These are phyloP conservation scores for Rhynchosporium graminicola DNA, from an alignment of 2,329 filamentous ascomycete genomes.

Conservation along the genomic window DNA sequence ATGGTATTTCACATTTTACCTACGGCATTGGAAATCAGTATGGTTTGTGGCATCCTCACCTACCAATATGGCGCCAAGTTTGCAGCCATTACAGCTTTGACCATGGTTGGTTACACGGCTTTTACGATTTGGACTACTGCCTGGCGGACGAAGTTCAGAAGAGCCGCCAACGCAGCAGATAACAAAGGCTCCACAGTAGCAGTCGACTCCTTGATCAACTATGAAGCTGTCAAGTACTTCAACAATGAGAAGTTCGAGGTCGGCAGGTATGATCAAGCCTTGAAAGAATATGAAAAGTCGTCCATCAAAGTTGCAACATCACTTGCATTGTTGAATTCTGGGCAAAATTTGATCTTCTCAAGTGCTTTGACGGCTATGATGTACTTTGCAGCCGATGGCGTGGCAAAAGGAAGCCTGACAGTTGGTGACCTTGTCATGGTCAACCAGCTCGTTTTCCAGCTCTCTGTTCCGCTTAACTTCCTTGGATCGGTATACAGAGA, in stretches of 20 bases:
- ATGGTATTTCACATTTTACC: conserved; percentile 99
- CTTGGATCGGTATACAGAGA: conserved; percentile 97
- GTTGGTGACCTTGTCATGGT: conserved; percentile 98
- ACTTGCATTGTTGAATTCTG: conserved; percentile 86
- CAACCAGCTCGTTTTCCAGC: conserved; percentile 97
- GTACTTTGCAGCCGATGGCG: conserved; percentile 91
- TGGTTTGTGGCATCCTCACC: conserved; percentile 95
- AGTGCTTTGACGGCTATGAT: conserved; percentile 94
- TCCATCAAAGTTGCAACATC: conserved; percentile 98
- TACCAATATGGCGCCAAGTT: conserved; percentile 94
- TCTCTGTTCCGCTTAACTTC: conserved; percentile 96
- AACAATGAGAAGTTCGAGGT: conserved; percentile 98
- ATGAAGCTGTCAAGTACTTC: conserved; percentile 99
- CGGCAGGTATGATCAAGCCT: conserved; percentile 81
- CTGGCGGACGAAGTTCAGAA: conserved; percentile 95
- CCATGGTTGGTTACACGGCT: conserved; percentile 92
- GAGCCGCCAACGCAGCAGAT: conserved; percentile 93
- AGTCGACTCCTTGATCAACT: conserved; percentile 96
- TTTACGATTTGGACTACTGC: conserved; percentile 97
- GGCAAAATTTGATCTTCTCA: conserved; percentile 97
- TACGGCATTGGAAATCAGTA: conserved; percentile 87
- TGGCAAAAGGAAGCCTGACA: conserved; percentile 77
- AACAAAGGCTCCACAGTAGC: conserved; percentile 94
- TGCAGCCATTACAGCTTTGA: conserved; percentile 83
- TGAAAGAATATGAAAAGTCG: conserved; percentile 84